Evolutionary conservation across 148 eudicot genomes (phyloP).

Genomic region (Rhododendron mucronatum): DNA sequence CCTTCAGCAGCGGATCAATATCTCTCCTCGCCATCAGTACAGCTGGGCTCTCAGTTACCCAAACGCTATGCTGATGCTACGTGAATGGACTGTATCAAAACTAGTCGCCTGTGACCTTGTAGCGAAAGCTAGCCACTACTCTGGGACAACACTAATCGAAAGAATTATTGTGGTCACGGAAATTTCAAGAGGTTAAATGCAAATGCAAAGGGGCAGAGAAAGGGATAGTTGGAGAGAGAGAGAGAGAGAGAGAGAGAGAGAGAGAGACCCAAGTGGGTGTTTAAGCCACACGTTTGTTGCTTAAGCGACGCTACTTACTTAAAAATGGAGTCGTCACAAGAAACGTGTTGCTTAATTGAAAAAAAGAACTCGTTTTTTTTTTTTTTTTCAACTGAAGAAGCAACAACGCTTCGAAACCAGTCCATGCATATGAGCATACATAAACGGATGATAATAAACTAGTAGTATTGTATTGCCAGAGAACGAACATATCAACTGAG

Average conservation of each 20-base stretch:
- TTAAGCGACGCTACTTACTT: not conserved
- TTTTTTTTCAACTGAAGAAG: not conserved
- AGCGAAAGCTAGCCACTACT: not conserved
- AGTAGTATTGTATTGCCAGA: too few relatives aligned
- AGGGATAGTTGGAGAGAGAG: not conserved
- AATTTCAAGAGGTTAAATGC: not conserved
- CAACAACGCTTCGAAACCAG: not conserved
- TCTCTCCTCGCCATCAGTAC: slow-evolving; percentile 13
- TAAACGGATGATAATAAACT: not conserved
- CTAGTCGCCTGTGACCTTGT: not conserved
- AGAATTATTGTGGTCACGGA: not conserved
- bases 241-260: too few relatives aligned
- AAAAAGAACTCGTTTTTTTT: not conserved
- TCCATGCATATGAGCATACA: not conserved
- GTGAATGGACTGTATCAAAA: slow-evolving; percentile 1
- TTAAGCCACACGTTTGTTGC: not conserved
- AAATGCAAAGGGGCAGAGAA: not conserved
- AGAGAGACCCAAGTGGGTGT: not conserved
- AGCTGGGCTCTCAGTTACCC: not conserved
- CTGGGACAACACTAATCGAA: not conserved
- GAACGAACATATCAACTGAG: not conserved
- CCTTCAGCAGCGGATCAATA: slow-evolving; percentile 78
- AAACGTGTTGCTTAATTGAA: not conserved
- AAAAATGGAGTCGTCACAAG: not conserved
- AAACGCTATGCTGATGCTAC: not conserved